These are phyloP conservation scores for Plasmodium cynomolgi DNA, from an alignment of 169 alveolate genomes.

Conservation along the genomic window DNA sequence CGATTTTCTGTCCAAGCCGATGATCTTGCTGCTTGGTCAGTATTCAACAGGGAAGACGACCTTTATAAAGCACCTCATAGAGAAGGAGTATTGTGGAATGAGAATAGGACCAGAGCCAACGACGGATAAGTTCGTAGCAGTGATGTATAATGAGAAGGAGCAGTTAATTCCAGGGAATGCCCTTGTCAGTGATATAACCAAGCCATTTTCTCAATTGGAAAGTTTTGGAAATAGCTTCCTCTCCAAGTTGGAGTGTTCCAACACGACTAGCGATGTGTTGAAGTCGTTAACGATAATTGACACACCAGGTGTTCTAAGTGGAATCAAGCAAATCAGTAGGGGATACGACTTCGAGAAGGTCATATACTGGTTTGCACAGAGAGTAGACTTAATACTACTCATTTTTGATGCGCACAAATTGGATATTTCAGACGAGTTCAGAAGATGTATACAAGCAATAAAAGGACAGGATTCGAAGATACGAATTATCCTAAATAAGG, in stretches of 20 bases:
- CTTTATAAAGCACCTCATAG: slow-evolving; percentile 81
- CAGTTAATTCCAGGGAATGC: slow-evolving; percentile 88
- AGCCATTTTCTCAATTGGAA: slow-evolving; percentile 85
- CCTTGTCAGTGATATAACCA: slow-evolving; percentile 84
- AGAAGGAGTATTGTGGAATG: slow-evolving; percentile 82
- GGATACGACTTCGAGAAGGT: slow-evolving; percentile 90
- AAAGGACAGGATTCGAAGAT: slow-evolving; percentile 80
- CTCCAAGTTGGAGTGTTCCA: slow-evolving; percentile 82
- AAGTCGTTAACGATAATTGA: slow-evolving; percentile 85
- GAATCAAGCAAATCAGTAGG: slow-evolving; percentile 85
- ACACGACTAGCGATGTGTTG: slow-evolving; percentile 57
- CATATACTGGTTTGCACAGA: slow-evolving; percentile 87
- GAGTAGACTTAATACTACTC: slow-evolving; percentile 83
- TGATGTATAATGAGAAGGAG: slow-evolving; percentile 78
- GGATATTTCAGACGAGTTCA: slow-evolving; percentile 87
- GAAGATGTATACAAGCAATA: slow-evolving; percentile 80
- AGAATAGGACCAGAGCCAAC: slow-evolving; percentile 91
- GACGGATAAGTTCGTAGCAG: slow-evolving; percentile 86
- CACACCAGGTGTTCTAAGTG: slow-evolving; percentile 89
- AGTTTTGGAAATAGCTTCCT: slow-evolving; percentile 86
- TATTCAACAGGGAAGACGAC: slow-evolving; percentile 87
- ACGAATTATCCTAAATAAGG: slow-evolving; percentile 80
- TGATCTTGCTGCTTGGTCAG: slow-evolving; percentile 84
- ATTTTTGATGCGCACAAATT: slow-evolving; percentile 88
- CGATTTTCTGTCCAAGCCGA: slow-evolving; percentile 83